A percentile compares a stretch with the other conserved stretches of the same genome.
Conservation (phyloP, 2,329 filamentous ascomycete species). For the Stachybotrys elegans region DNA sequence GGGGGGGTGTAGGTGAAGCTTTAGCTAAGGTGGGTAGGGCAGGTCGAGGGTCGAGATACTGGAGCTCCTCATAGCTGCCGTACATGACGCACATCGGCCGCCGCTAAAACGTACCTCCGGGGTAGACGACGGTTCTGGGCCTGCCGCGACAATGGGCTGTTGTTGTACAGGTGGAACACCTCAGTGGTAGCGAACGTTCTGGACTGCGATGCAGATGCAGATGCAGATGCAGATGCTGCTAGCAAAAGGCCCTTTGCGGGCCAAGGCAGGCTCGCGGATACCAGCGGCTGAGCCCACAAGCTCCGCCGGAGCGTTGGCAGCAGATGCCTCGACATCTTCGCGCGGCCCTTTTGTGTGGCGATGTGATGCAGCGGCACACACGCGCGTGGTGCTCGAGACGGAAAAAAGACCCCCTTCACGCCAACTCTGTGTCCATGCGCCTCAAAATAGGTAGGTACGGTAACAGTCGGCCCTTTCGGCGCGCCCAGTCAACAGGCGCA, state of each 20-base stretch:
- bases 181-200: not conserved
- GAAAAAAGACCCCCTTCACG: too few species aligned
- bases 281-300: not conserved
- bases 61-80: not conserved
- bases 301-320: not conserved
- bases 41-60: not conserved
- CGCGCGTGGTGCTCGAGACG: too few species aligned
- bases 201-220: not conserved
- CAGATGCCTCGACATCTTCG: too few species aligned
- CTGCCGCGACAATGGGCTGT: not conserved
- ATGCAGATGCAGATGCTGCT: not conserved
- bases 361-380: too few species aligned
- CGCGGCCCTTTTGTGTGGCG: too few species aligned
- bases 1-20: not conserved
- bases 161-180: too few species aligned
- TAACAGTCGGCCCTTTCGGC: too few species aligned
- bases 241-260: not conserved
- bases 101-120: not conserved
- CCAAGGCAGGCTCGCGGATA: not conserved
- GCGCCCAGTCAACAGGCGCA: too few species aligned
- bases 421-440: too few species aligned
- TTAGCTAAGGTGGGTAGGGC: not conserved
- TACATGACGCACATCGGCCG: not conserved
- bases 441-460: too few species aligned
- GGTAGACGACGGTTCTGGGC: not conserved